Base-by-base conservation (phyloP, 352 stramenopile genomes). In the Phytophthora sojae region DNA sequence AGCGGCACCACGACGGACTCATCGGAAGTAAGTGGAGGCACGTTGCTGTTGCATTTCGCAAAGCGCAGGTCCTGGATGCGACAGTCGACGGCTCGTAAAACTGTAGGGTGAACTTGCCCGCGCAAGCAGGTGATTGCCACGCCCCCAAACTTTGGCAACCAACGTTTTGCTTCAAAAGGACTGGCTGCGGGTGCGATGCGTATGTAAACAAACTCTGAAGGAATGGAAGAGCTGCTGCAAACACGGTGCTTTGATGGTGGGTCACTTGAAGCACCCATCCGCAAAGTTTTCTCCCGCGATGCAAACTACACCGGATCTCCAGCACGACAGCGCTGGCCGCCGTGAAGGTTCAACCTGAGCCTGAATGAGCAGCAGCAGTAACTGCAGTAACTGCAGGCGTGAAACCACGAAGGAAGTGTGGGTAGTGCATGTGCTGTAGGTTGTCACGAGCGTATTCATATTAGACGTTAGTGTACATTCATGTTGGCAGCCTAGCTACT, bases 401-500 rank as follows among this genome's bases (percentile, higher is more conserved):
- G 29, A 7, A 32, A 32, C 1, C 29, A 32, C 29, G 29, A 32
- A 32, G 29, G 6, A 32, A 32, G 44, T 51, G 21, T n/a, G 5
- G 12, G 12, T 21, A 6, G 39, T 49, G 11, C 11, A 51, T 25
- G 44, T 7, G 26, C n/a, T 21, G 19, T 17, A 35, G 32, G 35
- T 64, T 69, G 53, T 56, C 56, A 66, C 21, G 30, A 55, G 45
- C 19, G 37, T 58, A 26, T 62, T 54, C 25, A 51, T 62, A 68
- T 67, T 67, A 56, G 19, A 51, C 32, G 57, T 62, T 65, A 64
- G 44, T 59, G 35, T 73, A 73, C 65, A 65, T 47, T 61, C 65
- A 65, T 47, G 57, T 55, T 71, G 29, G 62, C 17, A 67, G 21
- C 35, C 25, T 58, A 50, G 14, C 0, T 59, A 63, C 14, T 57